Conservation (phyloP, 768 basidiomycete genomes). For the Lentinula guzmanii region DNA sequence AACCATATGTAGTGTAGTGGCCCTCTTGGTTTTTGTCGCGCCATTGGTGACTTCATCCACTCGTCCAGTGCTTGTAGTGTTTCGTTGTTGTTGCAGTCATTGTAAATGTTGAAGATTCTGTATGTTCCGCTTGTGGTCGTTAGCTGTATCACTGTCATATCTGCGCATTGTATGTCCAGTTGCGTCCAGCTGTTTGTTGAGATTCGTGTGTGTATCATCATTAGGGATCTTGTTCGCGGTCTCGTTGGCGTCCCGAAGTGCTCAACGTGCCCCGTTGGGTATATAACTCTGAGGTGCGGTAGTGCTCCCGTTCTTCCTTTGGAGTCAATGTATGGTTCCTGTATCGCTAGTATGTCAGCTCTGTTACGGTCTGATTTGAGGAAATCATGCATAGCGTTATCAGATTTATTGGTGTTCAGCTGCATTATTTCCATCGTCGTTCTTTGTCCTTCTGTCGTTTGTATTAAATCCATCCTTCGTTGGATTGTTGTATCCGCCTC, state of each 20-base stretch:
- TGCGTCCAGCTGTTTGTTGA: no score
- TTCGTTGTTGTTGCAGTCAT: conserved; percentile 9
- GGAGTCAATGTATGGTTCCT: neutral
- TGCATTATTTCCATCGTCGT: neutral
- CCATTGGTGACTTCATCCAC: neutral
- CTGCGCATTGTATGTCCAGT: no score
- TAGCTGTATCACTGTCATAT: neutral
- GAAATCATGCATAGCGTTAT: neutral
- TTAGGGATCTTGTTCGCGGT: no score
- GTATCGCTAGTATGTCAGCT: neutral
- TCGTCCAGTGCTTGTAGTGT: neutral
- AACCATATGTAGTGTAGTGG: conserved; percentile 19
- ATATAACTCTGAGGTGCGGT: neutral
- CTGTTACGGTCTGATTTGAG: neutral
- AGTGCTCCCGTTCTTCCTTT: neutral
- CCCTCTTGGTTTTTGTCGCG: neutral
- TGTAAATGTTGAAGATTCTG: conserved; percentile 22
- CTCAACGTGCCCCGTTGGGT: neutral
- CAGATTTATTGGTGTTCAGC: neutral
- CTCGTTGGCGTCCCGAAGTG: no score
- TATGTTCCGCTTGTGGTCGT: neutral
- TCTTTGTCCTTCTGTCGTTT: neutral
- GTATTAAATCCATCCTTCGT: neutral
- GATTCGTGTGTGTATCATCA: no score
- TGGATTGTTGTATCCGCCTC: neutral